Evolutionary conservation across 2,329 filamentous ascomycete genomes (phyloP).

Genomic region (Dendryphion nanum): DNA sequence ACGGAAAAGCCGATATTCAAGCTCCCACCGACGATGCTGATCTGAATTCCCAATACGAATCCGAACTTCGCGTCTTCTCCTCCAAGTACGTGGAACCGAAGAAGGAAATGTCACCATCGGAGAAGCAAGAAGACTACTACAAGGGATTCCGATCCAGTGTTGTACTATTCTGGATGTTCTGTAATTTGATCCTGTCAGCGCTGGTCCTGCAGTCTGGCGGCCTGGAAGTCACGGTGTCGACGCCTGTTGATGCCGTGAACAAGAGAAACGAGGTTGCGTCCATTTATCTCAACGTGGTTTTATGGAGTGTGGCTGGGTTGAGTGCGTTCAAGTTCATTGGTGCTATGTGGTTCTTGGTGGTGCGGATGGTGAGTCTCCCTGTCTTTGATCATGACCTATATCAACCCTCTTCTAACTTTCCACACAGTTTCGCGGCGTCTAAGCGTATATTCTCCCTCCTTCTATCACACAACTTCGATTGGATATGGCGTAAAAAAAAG

Average conservation of each 20-base stretch:
- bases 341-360: constrained; percentile 85
- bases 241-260: constrained; percentile 39
- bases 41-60: constrained; percentile 91
- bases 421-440: background rate
- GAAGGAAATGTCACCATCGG: constrained; percentile 58
- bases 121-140: constrained; percentile 98
- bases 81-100: constrained; percentile 73
- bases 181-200: constrained; percentile 84
- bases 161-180: constrained; percentile 94
- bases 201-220: constrained; percentile 85
- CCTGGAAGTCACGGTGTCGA: constrained; percentile 55
- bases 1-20: constrained; percentile 88
- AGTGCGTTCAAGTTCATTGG: constrained; percentile 86
- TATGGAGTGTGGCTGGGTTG: constrained; percentile 85
- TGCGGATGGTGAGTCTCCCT: constrained; percentile 37
- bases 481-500: no score
- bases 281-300: constrained; percentile 81
- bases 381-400: background rate
- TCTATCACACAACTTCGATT: no score
- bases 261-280: constrained; percentile 61
- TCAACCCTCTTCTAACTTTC: background rate
- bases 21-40: constrained; percentile 89
- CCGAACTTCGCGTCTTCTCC: constrained; percentile 72
- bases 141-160: constrained; percentile 90
- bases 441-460: no score